phyloP scores from a whole-genome alignment of 2,329 filamentous ascomycete species.

The Colletotrichum camelliae region DNA sequence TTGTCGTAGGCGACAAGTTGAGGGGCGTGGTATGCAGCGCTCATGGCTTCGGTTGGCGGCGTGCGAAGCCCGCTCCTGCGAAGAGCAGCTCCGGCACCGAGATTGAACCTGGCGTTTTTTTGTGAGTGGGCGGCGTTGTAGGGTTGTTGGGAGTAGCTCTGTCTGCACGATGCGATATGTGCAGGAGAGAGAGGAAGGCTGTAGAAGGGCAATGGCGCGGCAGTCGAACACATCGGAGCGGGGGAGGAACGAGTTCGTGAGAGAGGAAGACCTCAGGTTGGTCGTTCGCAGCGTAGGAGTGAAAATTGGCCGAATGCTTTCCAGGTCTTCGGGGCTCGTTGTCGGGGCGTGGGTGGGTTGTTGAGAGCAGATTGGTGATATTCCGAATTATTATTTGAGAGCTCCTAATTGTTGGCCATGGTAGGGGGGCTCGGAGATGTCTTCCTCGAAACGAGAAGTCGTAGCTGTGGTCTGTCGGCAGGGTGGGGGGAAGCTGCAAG shows the following conservation, averaged over 20 bases:
- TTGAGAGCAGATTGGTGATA: neutral
- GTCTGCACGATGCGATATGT: slow-evolving; percentile 8
- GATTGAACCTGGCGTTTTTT: slow-evolving; percentile 7
- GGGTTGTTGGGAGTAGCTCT: slow-evolving; percentile 3
- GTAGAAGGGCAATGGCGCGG: slow-evolving; percentile 19
- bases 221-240: slow-evolving; percentile 31
- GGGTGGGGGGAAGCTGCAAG: neutral
- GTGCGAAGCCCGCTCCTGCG: slow-evolving; percentile 50
- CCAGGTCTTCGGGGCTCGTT: neutral
- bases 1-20: slow-evolving; percentile 52
- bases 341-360: neutral
- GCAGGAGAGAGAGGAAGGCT: slow-evolving; percentile 22
- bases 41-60: slow-evolving; percentile 59
- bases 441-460: neutral
- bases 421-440: neutral
- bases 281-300: neutral
- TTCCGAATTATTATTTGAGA: neutral
- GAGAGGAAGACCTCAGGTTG: neutral
- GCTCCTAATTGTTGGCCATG: slow-evolving; percentile 4
- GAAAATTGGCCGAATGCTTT: neutral
- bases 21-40: slow-evolving; percentile 53
- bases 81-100: slow-evolving; percentile 27
- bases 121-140: neutral
- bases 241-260: neutral
- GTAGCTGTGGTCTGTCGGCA: neutral